Conservation (phyloP, 164 flowering plant species). For the Magnolia kwangsiensis region DNA sequence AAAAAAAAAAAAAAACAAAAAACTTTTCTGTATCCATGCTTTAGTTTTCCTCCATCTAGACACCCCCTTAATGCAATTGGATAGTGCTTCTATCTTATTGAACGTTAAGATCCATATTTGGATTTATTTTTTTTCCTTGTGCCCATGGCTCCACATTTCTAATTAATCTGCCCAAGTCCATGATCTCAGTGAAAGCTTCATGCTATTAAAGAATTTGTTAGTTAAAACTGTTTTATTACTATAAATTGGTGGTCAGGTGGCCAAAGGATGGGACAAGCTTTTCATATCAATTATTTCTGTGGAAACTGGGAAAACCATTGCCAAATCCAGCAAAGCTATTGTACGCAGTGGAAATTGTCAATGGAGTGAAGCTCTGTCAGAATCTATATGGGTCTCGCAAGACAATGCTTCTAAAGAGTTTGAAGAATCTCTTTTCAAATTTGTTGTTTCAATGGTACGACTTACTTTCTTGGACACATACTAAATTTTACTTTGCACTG, state of each 20-base stretch:
- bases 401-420: conserved; percentile 37
- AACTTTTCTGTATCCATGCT: too few species aligned
- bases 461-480: neutral
- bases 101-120: too few species aligned
- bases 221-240: neutral
- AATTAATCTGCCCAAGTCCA: neutral
- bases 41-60: neutral
- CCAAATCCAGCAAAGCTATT: conserved; percentile 45
- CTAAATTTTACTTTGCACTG: too few species aligned
- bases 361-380: conserved; percentile 59
- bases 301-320: conserved; percentile 48
- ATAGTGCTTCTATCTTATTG: neutral
- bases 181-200: neutral
- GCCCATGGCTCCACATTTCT: neutral
- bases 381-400: conserved; percentile 43
- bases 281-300: conserved; percentile 39
- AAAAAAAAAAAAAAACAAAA: too few species aligned
- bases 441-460: conserved; percentile 50
- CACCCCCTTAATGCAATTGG: neutral
- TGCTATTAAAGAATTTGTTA: neutral
- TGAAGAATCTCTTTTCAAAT: conserved; percentile 36
- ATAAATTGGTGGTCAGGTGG: conserved; percentile 34
- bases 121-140: too few species aligned
- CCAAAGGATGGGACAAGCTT: conserved; percentile 73
- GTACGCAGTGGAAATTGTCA: conserved; percentile 50